Conservation (phyloP, 75 land plant genomes). For the Gnetum montanum region DNA sequence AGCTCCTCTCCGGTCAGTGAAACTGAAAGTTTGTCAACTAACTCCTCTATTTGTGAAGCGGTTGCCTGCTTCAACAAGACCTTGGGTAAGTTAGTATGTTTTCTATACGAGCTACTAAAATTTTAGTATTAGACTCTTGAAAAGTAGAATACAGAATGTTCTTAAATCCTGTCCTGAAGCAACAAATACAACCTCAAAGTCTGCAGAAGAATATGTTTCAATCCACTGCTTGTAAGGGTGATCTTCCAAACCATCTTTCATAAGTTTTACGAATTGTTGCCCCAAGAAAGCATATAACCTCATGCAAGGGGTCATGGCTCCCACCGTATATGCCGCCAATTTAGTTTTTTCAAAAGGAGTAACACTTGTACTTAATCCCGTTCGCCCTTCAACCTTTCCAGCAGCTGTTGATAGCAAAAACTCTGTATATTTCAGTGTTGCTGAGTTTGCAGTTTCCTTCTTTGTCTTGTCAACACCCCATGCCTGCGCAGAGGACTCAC, state of each 20-base stretch:
- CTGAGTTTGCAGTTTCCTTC: constrained; percentile 26
- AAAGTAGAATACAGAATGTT: too few relatives aligned
- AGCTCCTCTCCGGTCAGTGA: constrained; percentile 60
- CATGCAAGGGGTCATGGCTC: constrained; percentile 94
- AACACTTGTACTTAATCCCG: constrained; percentile 38
- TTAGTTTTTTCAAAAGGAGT: constrained; percentile 57
- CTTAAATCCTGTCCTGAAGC: too few relatives aligned
- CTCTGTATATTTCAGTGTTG: constrained; percentile 58
- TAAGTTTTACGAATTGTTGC: constrained; percentile 29
- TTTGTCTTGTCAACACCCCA: constrained; percentile 45
- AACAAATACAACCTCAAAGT: constrained; percentile 49
- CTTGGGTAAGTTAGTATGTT: background rate
- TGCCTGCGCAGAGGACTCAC: constrained; percentile 31
- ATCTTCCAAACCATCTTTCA: constrained; percentile 13
- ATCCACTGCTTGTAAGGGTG: constrained; percentile 83
- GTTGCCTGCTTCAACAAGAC: constrained; percentile 17
- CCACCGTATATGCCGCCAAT: constrained; percentile 62
- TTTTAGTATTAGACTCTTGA: too few relatives aligned
- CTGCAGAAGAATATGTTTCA: constrained; percentile 56
- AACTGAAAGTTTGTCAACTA: constrained; percentile 67
- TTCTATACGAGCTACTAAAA: too few relatives aligned
- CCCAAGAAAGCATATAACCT: constrained; percentile 76
- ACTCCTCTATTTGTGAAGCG: constrained; percentile 56
- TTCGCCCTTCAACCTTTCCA: constrained; percentile 46
- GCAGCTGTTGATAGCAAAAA: constrained; percentile 67